phyloP scores from a whole-genome alignment of 2,329 filamentous ascomycete species.

The Phymatotrichopsis omnivora region DNA sequence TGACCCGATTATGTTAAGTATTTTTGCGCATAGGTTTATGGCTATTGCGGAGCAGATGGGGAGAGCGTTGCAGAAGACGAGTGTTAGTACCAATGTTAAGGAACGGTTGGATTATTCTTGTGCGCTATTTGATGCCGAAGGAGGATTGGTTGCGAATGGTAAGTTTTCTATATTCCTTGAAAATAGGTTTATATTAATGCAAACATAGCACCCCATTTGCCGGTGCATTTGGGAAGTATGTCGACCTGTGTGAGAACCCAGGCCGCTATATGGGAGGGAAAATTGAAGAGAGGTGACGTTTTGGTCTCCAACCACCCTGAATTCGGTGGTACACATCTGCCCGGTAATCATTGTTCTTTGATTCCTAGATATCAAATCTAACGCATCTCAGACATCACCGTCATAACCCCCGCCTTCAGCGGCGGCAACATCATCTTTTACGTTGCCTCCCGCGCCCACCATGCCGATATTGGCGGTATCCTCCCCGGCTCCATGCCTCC shows the following conservation, averaged over 20 bases:
- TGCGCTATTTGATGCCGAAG: conserved; percentile 65
- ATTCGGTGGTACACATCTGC: conserved; percentile 72
- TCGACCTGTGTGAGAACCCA: conserved; percentile 73
- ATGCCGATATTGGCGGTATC: conserved; percentile 77
- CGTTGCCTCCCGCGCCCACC: conserved; percentile 68
- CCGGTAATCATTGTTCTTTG: conserved; percentile 33
- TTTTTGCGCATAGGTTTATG: conserved; percentile 78
- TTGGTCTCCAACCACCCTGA: conserved; percentile 77
- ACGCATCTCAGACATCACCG: conserved; percentile 57
- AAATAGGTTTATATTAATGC: neutral
- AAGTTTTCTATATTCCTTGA: conserved; percentile 7
- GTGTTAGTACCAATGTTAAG: conserved; percentile 70
- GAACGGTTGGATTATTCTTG: conserved; percentile 77
- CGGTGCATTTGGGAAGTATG: conserved; percentile 74
- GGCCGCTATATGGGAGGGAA: conserved; percentile 69
- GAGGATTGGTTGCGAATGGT: conserved; percentile 65
- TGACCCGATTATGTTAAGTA: conserved; percentile 65
- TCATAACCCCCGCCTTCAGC: conserved; percentile 68
- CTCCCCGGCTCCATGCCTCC: conserved; percentile 76
- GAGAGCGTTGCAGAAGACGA: conserved; percentile 65
- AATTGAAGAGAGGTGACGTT: conserved; percentile 67
- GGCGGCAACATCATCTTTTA: conserved; percentile 66
- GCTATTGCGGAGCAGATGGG: conserved; percentile 81
- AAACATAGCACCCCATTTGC: conserved; percentile 57
- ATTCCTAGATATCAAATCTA: conserved; percentile 1